These are phyloP conservation scores for Chaetomium fimeti DNA, from an alignment of 495 filamentous ascomycete species.

Conservation along the genomic window DNA sequence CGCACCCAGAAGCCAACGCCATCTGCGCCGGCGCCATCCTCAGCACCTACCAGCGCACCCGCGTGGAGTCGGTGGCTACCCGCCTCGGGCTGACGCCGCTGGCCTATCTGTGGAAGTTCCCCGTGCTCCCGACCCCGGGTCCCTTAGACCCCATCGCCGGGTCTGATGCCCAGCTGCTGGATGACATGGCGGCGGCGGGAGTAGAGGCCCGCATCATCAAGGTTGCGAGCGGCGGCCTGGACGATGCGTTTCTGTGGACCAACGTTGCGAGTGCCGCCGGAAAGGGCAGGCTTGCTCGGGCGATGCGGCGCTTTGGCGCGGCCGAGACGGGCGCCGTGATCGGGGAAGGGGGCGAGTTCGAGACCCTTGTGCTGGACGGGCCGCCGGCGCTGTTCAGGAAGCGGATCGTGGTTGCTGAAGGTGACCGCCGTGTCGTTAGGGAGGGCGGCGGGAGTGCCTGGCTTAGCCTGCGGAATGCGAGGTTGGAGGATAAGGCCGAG, in stretches of 20 bases:
- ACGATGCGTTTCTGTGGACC: conserved; percentile 77
- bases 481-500: conserved; percentile 50
- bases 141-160: conserved; percentile 24
- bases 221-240: conserved; percentile 85
- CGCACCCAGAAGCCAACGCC: conserved; percentile 76
- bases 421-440: conserved; percentile 51
- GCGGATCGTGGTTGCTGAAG: conserved; percentile 62
- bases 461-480: conserved; percentile 59
- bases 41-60: conserved; percentile 90
- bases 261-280: conserved; percentile 61
- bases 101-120: conserved; percentile 88
- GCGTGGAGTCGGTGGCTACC: conserved; percentile 82
- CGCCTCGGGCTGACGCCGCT: conserved; percentile 76
- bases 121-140: conserved; percentile 56
- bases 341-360: conserved; percentile 95
- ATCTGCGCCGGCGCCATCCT: conserved; percentile 89
- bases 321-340: conserved; percentile 67
- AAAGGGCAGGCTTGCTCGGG: conserved; percentile 55
- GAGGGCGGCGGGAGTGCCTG: conserved; percentile 72
- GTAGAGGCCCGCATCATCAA: conserved; percentile 89
- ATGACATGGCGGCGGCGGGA: conserved; percentile 74
- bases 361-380: conserved; percentile 85
- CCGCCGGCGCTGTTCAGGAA: conserved; percentile 68
- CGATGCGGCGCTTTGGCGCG: conserved; percentile 67
- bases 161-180: conserved; percentile 57